These are phyloP conservation scores for Fusarium sp. DNA, from an alignment of 2,329 filamentous ascomycete genomes.

Conservation along the genomic window DNA sequence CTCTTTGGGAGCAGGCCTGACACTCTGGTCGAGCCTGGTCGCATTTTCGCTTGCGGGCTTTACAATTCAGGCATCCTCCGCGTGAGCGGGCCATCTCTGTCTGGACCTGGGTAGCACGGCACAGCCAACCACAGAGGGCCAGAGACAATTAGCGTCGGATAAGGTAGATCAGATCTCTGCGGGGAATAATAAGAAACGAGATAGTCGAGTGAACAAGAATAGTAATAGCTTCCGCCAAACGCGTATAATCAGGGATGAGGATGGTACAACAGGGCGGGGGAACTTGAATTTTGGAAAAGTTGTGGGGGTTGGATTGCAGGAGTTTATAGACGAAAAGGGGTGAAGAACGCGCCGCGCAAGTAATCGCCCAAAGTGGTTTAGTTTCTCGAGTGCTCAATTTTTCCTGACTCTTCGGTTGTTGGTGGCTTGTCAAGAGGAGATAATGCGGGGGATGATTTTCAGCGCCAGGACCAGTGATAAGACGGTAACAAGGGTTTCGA, in stretches of 20 bases:
- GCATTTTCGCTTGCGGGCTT: constrained; percentile 44
- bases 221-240: neutral
- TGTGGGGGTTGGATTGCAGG: constrained; percentile 1
- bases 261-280: neutral
- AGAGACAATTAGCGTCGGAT: no score
- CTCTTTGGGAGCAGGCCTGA: constrained; percentile 35
- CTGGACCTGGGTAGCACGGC: no score
- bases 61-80: constrained; percentile 45
- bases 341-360: constrained; percentile 44
- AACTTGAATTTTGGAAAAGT: neutral
- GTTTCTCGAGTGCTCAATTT: neutral
- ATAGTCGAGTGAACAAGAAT: neutral
- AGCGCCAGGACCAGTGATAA: neutral
- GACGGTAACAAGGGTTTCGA: neutral
- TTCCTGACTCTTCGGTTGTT: neutral
- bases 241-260: neutral
- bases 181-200: neutral
- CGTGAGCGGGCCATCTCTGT: constrained; percentile 30
- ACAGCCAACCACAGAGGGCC: neutral
- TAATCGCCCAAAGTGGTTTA: constrained; percentile 17
- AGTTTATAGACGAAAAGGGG: constrained; percentile 44
- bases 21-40: constrained; percentile 42
- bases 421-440: neutral
- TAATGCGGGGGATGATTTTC: neutral
- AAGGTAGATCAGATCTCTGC: neutral